These are phyloP conservation scores for Aspergillus nidulans DNA, from an alignment of 495 filamentous ascomycete genomes.

Conservation along the genomic window DNA sequence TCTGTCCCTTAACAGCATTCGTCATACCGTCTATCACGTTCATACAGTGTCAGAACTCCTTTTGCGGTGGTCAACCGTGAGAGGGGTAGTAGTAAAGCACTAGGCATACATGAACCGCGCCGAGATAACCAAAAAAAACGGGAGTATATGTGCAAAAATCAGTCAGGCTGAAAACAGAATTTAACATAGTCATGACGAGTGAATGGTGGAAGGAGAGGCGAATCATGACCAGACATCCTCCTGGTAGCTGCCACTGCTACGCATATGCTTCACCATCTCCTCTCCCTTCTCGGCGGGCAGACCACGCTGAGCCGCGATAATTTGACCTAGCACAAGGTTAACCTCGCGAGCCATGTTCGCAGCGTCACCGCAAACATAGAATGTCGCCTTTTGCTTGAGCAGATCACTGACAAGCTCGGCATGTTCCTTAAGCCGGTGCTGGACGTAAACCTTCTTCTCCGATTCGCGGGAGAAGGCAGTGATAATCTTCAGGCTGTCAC, in stretches of 20 bases:
- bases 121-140: constrained; percentile 24
- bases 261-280: constrained; percentile 94
- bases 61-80: constrained; percentile 8
- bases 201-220: constrained; percentile 17
- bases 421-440: constrained; percentile 81
- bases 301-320: constrained; percentile 76
- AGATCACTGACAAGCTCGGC: constrained; percentile 84
- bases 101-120: constrained; percentile 29
- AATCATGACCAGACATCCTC: constrained; percentile 89
- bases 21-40: constrained; percentile 14
- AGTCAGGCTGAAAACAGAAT: constrained; percentile 25
- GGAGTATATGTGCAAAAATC: constrained; percentile 35
- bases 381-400: constrained; percentile 82
- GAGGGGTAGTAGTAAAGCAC: constrained; percentile 11
- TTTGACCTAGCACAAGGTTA: constrained; percentile 76
- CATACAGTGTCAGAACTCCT: constrained; percentile 2
- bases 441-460: constrained; percentile 88
- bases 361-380: constrained; percentile 98
- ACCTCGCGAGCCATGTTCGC: constrained; percentile 98
- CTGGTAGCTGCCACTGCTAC: constrained; percentile 91
- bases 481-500: constrained; percentile 80
- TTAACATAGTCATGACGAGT: constrained; percentile 17
- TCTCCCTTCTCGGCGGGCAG: constrained; percentile 81
- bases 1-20: constrained; percentile 2
- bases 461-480: constrained; percentile 88